phyloP scores from a whole-genome alignment of 2,329 filamentous ascomycete genomes.

The Stagonosporopsis vannaccii region DNA sequence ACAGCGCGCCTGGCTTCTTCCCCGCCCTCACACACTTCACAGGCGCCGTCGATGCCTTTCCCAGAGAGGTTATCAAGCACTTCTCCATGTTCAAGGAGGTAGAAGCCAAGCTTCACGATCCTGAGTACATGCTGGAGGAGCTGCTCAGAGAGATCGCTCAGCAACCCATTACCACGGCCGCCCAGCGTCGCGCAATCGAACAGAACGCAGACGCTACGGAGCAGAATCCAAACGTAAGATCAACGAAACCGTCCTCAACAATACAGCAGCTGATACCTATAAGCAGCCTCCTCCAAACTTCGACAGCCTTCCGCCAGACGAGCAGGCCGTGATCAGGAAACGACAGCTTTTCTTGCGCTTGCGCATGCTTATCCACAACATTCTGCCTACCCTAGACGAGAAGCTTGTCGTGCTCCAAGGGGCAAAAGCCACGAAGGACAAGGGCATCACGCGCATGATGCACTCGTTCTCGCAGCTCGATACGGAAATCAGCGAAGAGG shows the following conservation, averaged over 20 bases:
- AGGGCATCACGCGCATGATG: constrained; percentile 84
- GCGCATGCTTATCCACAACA: constrained; percentile 78
- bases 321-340: constrained; percentile 66
- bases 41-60: constrained; percentile 88
- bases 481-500: constrained; percentile 90
- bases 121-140: constrained; percentile 81
- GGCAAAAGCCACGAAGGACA: constrained; percentile 86
- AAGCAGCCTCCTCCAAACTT: constrained; percentile 39
- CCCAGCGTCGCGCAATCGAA: constrained; percentile 34
- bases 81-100: constrained; percentile 97
- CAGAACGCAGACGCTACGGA: constrained; percentile 46
- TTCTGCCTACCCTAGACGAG: constrained; percentile 91
- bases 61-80: constrained; percentile 93
- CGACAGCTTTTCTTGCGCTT: constrained; percentile 81
- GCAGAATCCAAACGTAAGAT: constrained; percentile 51
- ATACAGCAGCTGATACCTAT: constrained; percentile 28
- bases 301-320: constrained; percentile 39
- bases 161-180: constrained; percentile 53
- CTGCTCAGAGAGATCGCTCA: constrained; percentile 70
- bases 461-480: constrained; percentile 87
- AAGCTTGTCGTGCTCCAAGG: constrained; percentile 97
- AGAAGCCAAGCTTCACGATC: constrained; percentile 91
- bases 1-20: constrained; percentile 62
- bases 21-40: constrained; percentile 79
- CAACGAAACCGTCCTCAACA: constrained; percentile 40